Percentiles rank a stretch among this genome's conserved stretches.
phyloP scores from a whole-genome alignment of 352 stramenopile genomes.

The Phytophthora ramorum region DNA sequence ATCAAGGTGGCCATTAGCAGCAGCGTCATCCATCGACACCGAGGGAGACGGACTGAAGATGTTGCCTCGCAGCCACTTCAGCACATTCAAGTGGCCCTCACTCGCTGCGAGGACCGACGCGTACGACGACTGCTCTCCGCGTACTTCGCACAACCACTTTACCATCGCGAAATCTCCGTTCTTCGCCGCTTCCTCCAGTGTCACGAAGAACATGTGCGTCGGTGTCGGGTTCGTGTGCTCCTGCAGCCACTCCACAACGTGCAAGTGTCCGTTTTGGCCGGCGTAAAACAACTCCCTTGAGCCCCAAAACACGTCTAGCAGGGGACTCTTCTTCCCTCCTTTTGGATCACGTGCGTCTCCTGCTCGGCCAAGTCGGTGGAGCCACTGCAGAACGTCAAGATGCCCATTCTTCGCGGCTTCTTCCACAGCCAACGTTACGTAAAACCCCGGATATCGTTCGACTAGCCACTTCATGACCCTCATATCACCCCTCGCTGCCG shows the following conservation, averaged over 20 bases:
- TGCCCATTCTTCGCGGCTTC: constrained; percentile 41
- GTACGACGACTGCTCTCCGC: constrained; percentile 40
- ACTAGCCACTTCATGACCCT: constrained; percentile 40
- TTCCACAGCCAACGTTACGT: constrained; percentile 39
- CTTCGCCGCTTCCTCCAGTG: constrained; percentile 39
- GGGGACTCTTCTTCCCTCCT: not conserved
- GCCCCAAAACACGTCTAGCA: constrained; percentile 40
- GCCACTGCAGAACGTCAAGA: constrained; percentile 45
- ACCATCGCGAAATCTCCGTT: constrained; percentile 45
- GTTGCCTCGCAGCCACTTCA: constrained; percentile 36
- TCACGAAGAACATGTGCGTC: constrained; percentile 51
- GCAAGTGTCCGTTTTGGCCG: constrained; percentile 36
- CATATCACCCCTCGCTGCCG: constrained; percentile 37
- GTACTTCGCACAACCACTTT: constrained; percentile 41
- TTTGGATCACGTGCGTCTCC: constrained; percentile 17
- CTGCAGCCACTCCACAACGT: constrained; percentile 46
- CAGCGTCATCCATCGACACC: constrained; percentile 39
- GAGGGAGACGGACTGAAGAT: constrained; percentile 29
- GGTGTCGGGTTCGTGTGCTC: constrained; percentile 42
- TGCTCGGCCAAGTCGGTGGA: constrained; percentile 20
- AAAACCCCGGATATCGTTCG: constrained; percentile 33
- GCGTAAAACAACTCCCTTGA: constrained; percentile 48
- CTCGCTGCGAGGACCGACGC: constrained; percentile 40
- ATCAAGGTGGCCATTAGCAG: constrained; percentile 27
- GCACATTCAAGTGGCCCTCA: constrained; percentile 41